Evolutionary conservation across 2,329 filamentous ascomycete species (phyloP).

Genomic region (Acephala macrosclerotiorum): DNA sequence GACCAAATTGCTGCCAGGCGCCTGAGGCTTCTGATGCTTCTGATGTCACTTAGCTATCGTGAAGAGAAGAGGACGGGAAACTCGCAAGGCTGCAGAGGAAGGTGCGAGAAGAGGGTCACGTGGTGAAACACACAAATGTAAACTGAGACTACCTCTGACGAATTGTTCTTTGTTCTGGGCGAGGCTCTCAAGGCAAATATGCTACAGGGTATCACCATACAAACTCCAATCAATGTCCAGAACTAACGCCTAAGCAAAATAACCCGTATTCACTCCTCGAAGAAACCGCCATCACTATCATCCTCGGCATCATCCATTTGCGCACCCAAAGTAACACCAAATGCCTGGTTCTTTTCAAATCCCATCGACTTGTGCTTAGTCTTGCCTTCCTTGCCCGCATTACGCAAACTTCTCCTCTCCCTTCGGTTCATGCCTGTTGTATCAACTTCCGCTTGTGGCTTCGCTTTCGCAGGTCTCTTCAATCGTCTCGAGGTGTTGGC

Average conservation of each 20-base stretch:
- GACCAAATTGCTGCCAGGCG: too few species aligned
- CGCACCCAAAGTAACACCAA: constrained; percentile 36
- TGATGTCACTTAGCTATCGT: background rate
- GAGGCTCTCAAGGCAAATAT: background rate
- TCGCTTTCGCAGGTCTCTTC: constrained; percentile 33
- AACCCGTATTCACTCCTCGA: constrained; percentile 48
- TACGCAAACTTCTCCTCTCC: constrained; percentile 40
- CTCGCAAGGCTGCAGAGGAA: background rate
- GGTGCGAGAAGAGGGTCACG: constrained; percentile 3
- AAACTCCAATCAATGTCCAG: constrained; percentile 7
- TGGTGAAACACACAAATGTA: background rate
- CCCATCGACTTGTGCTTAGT: constrained; percentile 38
- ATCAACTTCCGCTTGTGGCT: constrained; percentile 34
- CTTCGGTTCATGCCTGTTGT: constrained; percentile 42
- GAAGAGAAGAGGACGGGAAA: background rate
- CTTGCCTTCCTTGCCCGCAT: constrained; percentile 27
- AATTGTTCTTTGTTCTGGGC: background rate
- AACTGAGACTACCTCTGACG: background rate
- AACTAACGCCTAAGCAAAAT: background rate
- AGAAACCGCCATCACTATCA: constrained; percentile 65
- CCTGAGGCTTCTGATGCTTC: background rate
- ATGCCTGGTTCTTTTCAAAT: constrained; percentile 40
- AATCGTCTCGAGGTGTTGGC: constrained; percentile 25
- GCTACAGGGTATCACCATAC: constrained; percentile 10
- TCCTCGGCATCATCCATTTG: constrained; percentile 46